Percentiles rank a stretch among this genome's conserved stretches.
Evolutionary conservation across 1,139 yeast species (phyloP).

Genomic region (Lodderomyces oxycetoniae): DNA sequence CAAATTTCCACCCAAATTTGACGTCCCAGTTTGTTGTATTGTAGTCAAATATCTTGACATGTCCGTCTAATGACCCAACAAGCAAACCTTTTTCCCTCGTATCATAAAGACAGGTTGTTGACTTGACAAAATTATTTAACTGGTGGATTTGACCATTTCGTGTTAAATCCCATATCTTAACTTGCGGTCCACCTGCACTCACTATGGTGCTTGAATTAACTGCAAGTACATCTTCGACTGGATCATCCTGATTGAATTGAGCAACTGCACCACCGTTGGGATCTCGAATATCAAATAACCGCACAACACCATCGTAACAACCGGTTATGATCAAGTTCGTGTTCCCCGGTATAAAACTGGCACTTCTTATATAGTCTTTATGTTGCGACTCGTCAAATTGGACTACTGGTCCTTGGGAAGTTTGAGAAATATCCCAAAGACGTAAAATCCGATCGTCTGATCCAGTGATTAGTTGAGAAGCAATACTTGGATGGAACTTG

Average conservation of each 20-base stretch:
- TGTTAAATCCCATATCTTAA: conserved; percentile 89
- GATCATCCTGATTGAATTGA: conserved; percentile 41
- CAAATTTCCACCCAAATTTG: conserved; percentile 95
- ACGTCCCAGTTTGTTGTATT: conserved; percentile 75
- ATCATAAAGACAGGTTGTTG: conserved; percentile 79
- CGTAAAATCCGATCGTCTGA: conserved; percentile 87
- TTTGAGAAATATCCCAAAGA: conserved; percentile 82
- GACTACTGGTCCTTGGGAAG: conserved; percentile 57
- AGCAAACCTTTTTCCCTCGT: conserved; percentile 70
- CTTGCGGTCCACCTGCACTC: conserved; percentile 81
- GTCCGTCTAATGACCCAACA: conserved; percentile 96
- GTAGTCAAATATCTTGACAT: conserved; percentile 89
- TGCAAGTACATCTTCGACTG: conserved; percentile 85
- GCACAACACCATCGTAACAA: conserved; percentile 82
- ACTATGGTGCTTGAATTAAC: conserved; percentile 75
- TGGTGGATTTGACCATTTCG: conserved; percentile 63
- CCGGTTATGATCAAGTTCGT: conserved; percentile 84
- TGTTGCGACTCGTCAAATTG: conserved; percentile 65
- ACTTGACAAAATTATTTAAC: conserved; percentile 80
- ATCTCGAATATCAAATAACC: conserved; percentile 84
- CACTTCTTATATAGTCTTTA: conserved; percentile 83
- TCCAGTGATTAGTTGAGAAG: conserved; percentile 75
- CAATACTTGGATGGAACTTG: conserved; percentile 75
- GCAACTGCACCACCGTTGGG: conserved; percentile 21
- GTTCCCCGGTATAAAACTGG: conserved; percentile 69